Evolutionary conservation across 2,329 filamentous ascomycete genomes (phyloP).

Genomic region (Hysterium pulicare): DNA sequence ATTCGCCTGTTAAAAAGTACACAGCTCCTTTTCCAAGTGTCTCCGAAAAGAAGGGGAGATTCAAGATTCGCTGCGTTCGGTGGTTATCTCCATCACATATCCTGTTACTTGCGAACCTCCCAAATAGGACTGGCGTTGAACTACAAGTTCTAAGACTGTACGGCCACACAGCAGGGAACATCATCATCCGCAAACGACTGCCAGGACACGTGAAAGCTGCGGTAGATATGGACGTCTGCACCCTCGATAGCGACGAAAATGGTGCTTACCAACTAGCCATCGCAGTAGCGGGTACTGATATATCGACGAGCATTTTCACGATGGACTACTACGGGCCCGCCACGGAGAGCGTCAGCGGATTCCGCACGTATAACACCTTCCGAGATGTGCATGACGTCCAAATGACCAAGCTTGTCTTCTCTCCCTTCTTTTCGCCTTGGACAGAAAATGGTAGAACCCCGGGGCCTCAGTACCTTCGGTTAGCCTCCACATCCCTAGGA

Average conservation of each 20-base stretch:
- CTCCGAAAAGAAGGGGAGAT: slow-evolving; percentile 38
- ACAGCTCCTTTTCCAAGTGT: slow-evolving; percentile 27
- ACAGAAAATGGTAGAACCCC: slow-evolving; percentile 19
- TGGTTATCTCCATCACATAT: slow-evolving; percentile 55
- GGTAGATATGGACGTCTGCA: slow-evolving; percentile 72
- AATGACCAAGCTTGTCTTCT: slow-evolving; percentile 55
- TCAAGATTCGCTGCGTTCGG: slow-evolving; percentile 55
- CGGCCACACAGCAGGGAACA: slow-evolving; percentile 51
- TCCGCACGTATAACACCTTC: slow-evolving; percentile 51
- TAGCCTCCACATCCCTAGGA: slow-evolving; percentile 77
- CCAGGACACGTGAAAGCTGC: slow-evolving; percentile 69
- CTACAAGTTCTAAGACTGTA: slow-evolving; percentile 58
- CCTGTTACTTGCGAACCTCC: slow-evolving; percentile 55
- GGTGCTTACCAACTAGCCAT: slow-evolving; percentile 73
- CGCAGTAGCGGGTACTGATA: slow-evolving; percentile 76
- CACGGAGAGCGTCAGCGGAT: slow-evolving; percentile 44
- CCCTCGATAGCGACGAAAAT: slow-evolving; percentile 57
- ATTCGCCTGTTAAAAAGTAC: slow-evolving; percentile 27
- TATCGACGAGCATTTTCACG: slow-evolving; percentile 73
- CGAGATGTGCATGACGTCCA: slow-evolving; percentile 55
- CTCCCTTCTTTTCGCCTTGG: slow-evolving; percentile 43
- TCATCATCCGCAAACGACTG: slow-evolving; percentile 56
- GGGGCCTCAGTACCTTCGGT: slow-evolving; percentile 62
- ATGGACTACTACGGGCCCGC: slow-evolving; percentile 63
- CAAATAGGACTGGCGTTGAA: slow-evolving; percentile 54